Evolutionary conservation across 805 yeast genomes (phyloP).

Genomic region (Candida morakotiae): DNA sequence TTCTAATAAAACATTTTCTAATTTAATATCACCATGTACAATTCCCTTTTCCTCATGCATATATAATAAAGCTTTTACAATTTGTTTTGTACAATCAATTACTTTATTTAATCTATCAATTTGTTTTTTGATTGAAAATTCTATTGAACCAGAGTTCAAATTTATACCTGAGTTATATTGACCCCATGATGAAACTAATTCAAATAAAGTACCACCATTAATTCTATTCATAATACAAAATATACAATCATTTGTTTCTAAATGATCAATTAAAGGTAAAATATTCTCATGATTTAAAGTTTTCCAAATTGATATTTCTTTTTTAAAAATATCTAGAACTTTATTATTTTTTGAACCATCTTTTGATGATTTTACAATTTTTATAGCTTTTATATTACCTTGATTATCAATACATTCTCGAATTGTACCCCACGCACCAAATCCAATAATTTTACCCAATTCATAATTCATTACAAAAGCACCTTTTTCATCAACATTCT

Average conservation of each 20-base stretch:
- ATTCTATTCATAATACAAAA: constrained; percentile 71
- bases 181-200: constrained; percentile 68
- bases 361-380: constrained; percentile 43
- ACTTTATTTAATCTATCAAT: constrained; percentile 32
- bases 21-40: constrained; percentile 79
- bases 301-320: constrained; percentile 77
- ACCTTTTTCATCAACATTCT: constrained; percentile 61
- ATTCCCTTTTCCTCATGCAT: constrained; percentile 53
- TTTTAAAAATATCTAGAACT: constrained; percentile 56
- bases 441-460: constrained; percentile 74
- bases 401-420: constrained; percentile 54
- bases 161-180: constrained; percentile 25
- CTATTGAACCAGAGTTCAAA: constrained; percentile 23
- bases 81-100: constrained; percentile 41
- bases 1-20: constrained; percentile 73
- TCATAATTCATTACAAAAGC: constrained; percentile 57
- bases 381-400: constrained; percentile 51
- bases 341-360: constrained; percentile 9
- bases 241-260: constrained; percentile 57
- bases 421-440: constrained; percentile 88
- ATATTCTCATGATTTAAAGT: constrained; percentile 60
- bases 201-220: constrained; percentile 78
- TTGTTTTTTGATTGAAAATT: constrained; percentile 22
- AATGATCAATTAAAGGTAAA: constrained; percentile 56
- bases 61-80: constrained; percentile 56